phyloP scores from a whole-genome alignment of 2,329 filamentous ascomycete species.

The Davidsoniella australis region DNA sequence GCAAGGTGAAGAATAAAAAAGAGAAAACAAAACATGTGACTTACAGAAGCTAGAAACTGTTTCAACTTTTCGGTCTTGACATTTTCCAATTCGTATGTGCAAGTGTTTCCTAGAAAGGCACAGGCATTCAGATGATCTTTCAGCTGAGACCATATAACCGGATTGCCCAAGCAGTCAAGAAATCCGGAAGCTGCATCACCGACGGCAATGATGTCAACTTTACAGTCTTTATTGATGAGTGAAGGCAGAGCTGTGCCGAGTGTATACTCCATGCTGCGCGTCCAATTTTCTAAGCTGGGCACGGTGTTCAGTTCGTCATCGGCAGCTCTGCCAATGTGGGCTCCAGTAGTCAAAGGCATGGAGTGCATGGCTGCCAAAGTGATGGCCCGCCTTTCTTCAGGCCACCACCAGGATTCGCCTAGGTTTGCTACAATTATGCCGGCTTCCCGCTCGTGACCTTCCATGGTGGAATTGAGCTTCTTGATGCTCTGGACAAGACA shows the following conservation, averaged over 20 bases:
- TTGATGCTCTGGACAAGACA: slow-evolving; percentile 37
- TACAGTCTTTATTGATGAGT: slow-evolving; percentile 30
- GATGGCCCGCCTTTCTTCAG: slow-evolving; percentile 41
- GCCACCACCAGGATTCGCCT: slow-evolving; percentile 63
- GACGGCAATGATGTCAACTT: slow-evolving; percentile 54
- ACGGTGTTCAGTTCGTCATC: slow-evolving; percentile 23
- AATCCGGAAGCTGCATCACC: slow-evolving; percentile 43
- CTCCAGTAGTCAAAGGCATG: slow-evolving; percentile 44
- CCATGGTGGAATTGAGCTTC: slow-evolving; percentile 20
- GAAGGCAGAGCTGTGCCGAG: slow-evolving; percentile 45
- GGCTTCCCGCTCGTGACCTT: slow-evolving; percentile 22
- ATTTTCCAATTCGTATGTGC: slow-evolving; percentile 23
- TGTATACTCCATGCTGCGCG: slow-evolving; percentile 35
- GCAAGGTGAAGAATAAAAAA: not conserved
- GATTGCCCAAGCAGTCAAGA: slow-evolving; percentile 40
- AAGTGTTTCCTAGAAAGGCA: slow-evolving; percentile 27
- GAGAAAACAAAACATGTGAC: slow-evolving; percentile 13
- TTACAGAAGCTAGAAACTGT: slow-evolving; percentile 33
- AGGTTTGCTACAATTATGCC: slow-evolving; percentile 62
- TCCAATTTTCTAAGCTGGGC: slow-evolving; percentile 1
- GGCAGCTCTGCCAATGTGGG: slow-evolving; percentile 37
- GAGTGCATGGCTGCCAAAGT: slow-evolving; percentile 38
- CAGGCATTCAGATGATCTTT: slow-evolving; percentile 29
- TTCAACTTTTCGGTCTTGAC: slow-evolving; percentile 29
- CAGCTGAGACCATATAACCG: slow-evolving; percentile 32